These are phyloP conservation scores for Sugiyamaella floridensis DNA, from an alignment of 805 yeast species.

Conservation along the genomic window DNA sequence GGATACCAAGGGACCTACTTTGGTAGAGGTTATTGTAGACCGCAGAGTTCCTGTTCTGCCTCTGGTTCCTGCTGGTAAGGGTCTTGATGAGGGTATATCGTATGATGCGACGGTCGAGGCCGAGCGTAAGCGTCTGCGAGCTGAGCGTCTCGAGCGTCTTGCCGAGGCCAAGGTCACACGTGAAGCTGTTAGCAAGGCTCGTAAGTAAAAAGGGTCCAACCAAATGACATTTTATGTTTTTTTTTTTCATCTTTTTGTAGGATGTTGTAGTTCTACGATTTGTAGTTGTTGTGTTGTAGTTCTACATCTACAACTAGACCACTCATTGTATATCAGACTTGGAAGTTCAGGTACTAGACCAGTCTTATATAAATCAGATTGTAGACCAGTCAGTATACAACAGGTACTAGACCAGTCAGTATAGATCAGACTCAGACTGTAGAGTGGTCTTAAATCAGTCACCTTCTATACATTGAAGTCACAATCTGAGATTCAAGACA, in stretches of 20 bases:
- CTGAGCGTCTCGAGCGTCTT: conserved; percentile 24
- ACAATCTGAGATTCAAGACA: no score
- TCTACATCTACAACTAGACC: no score
- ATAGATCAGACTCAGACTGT: no score
- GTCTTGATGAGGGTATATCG: conserved; percentile 82
- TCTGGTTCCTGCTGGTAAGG: conserved; percentile 96
- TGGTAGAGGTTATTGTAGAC: conserved; percentile 86
- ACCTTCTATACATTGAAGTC: no score
- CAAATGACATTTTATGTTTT: not conserved
- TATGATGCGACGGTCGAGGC: conserved; percentile 62
- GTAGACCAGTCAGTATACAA: no score
- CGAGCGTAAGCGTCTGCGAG: conserved; percentile 26
- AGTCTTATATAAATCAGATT: no score
- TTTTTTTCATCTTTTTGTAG: not conserved
- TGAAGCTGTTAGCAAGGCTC: not conserved
- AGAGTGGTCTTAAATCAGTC: no score
- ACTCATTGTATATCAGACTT: no score
- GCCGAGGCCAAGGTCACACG: conserved; percentile 5
- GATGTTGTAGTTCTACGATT: no score
- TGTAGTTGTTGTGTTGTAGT: no score
- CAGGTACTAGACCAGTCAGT: no score
- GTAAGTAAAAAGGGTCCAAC: not conserved
- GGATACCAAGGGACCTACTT: conserved; percentile 71
- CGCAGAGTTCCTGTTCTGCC: conserved; percentile 93
- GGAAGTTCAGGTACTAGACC: no score